Evolutionary conservation across 2,329 filamentous ascomycete species (phyloP).

Genomic region (Tolypocladium ophioglossoides): DNA sequence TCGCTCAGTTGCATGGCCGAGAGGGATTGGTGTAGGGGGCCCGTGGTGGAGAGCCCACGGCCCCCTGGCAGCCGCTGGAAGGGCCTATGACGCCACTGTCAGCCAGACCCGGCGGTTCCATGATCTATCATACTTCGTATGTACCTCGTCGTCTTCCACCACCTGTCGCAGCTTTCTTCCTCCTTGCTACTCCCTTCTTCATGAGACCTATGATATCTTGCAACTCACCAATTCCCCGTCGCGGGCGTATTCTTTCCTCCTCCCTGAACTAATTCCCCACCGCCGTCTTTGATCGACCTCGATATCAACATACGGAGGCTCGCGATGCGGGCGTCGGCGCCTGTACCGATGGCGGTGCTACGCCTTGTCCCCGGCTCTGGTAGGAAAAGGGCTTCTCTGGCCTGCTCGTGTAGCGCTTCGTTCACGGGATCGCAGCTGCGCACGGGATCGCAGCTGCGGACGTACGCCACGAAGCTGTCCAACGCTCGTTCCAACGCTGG

Average conservation of each 20-base stretch:
- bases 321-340: neutral
- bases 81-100: constrained; percentile 1
- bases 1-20: neutral
- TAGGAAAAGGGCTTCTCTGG: neutral
- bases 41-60: neutral
- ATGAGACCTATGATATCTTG: neutral
- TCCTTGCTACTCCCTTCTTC: neutral
- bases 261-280: neutral
- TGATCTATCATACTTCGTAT: neutral
- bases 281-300: neutral
- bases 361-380: neutral
- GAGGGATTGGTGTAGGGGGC: neutral
- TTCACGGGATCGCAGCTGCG: neutral
- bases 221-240: neutral
- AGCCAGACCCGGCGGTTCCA: neutral
- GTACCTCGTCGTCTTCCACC: neutral
- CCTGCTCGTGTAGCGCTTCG: neutral
- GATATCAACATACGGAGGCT: neutral
- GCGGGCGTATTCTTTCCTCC: neutral
- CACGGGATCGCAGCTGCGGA: neutral
- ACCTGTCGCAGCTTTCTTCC: neutral
- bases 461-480: neutral
- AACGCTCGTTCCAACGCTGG: too few species aligned
- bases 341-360: neutral
- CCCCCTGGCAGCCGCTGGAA: neutral